Evolutionary conservation across 1,284 basidiomycete genomes (phyloP), one percentile per base, ranked within the genome.

Genomic region (Chalciporus sp.): DNA sequence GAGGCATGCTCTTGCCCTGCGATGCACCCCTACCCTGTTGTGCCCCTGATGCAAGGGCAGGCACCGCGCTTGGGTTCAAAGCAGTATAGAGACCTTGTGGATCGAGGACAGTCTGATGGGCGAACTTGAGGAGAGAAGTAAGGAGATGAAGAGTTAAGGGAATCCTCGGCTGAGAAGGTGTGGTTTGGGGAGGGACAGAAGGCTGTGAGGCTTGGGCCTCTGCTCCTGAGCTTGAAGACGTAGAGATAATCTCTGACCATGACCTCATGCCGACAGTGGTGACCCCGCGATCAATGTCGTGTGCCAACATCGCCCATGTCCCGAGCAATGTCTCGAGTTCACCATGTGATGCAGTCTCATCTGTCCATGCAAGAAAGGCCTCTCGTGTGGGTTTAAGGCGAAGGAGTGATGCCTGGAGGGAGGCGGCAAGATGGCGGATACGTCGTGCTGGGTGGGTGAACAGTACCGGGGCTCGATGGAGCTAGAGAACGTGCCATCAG

Each of bases 401-500:
- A 7, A 95, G 78, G 6, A 98, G 73, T 6, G 85, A 78, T 0
- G 79, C 65, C 60, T 97, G 94, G 0, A 95, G 72, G 8, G 82
- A 78, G 6, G 86, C 82, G 2, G 94, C 80, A 0, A 90, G 76
- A 8, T 82, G 68, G 14, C 93, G 85, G 19, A 95, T 79, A 39
- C 92, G 83, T 35, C 94, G 84, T 12, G 88, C 90, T 0, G 93
- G 85, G 56, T 95, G 91, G 17, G 93, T 76, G 42, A 95, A 84
- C 10, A 98, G 78, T 0, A 88, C 79, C 0, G 95, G 88, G 37
- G 92, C 76, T 70, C 97, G 93, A 72, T 97, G 92, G 37, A 93
- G 74, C 94, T 95, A 64, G 23, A 47, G 46, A 44, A 14, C 16
- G 49, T 31, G 46, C 61, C 23, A 59, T 28, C 11, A 40, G 23